Conservation (phyloP, 2,329 filamentous ascomycete species). For the Botrytis fragariae region DNA sequence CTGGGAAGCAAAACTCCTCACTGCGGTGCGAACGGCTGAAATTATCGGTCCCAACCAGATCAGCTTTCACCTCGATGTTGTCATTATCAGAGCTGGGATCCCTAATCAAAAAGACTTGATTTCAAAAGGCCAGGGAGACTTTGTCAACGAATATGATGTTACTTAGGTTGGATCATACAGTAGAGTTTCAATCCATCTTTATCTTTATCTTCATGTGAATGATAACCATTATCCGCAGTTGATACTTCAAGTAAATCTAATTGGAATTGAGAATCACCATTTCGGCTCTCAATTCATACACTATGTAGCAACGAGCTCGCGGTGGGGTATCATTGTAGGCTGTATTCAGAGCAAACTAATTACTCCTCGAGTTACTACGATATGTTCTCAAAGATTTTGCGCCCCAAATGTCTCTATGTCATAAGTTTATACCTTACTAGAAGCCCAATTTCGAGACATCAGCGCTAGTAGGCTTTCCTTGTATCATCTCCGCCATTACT, state of each 20-base stretch:
- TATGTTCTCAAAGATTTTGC: background rate
- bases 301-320: background rate
- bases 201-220: background rate
- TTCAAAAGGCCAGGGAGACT: background rate
- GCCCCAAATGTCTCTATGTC: background rate
- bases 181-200: background rate
- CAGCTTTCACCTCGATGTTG: background rate
- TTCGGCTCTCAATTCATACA: background rate
- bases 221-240: background rate
- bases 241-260: too few species aligned
- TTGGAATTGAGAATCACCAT: background rate
- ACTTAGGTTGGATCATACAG: background rate
- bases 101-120: too few species aligned
- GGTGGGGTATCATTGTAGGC: background rate
- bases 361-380: too few species aligned
- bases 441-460: conserved; percentile 55
- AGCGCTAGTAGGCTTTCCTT: conserved; percentile 55
- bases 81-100: background rate
- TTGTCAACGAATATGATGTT: too few species aligned
- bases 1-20: background rate
- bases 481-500: conserved; percentile 68
- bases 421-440: background rate
- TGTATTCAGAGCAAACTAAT: background rate
- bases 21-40: background rate
- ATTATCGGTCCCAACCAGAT: background rate